Conservation (phyloP, 495 filamentous ascomycete species). For the Mycothermus thermophilus region DNA sequence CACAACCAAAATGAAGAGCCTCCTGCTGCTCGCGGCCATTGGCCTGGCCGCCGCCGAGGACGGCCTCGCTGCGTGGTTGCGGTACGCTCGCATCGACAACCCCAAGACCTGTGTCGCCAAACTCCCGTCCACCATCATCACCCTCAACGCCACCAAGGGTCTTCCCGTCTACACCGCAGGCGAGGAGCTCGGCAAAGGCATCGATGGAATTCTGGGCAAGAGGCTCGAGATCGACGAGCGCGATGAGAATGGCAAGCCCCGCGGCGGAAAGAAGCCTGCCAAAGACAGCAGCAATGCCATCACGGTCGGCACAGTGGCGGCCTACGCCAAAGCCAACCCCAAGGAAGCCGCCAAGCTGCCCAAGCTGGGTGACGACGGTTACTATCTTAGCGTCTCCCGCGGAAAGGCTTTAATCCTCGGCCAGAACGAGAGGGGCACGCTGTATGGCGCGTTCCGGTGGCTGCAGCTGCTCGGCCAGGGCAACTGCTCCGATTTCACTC, state of each 20-base stretch:
- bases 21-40: slow-evolving; percentile 18
- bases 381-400: slow-evolving; percentile 39
- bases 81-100: slow-evolving; percentile 43
- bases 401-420: slow-evolving; percentile 44
- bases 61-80: slow-evolving; percentile 49
- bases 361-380: slow-evolving; percentile 47
- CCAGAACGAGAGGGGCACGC: slow-evolving; percentile 50
- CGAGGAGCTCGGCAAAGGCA: slow-evolving; percentile 44
- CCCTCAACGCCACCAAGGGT: slow-evolving; percentile 36
- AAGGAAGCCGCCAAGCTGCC: slow-evolving; percentile 15
- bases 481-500: slow-evolving; percentile 40
- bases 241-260: slow-evolving; percentile 13
- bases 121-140: slow-evolving; percentile 39
- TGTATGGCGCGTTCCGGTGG: slow-evolving; percentile 60
- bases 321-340: slow-evolving; percentile 27
- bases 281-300: slow-evolving; percentile 21
- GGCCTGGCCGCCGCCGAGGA: slow-evolving; percentile 39
- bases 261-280: neutral
- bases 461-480: slow-evolving; percentile 49
- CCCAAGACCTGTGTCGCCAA: slow-evolving; percentile 15
- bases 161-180: slow-evolving; percentile 47
- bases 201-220: slow-evolving; percentile 40
- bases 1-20: slow-evolving; percentile 16
- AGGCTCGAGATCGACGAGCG: slow-evolving; percentile 21
- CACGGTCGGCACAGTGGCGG: slow-evolving; percentile 43